phyloP scores from a whole-genome alignment of 2,329 filamentous ascomycete genomes.

The Zymoseptoria passerinii region DNA sequence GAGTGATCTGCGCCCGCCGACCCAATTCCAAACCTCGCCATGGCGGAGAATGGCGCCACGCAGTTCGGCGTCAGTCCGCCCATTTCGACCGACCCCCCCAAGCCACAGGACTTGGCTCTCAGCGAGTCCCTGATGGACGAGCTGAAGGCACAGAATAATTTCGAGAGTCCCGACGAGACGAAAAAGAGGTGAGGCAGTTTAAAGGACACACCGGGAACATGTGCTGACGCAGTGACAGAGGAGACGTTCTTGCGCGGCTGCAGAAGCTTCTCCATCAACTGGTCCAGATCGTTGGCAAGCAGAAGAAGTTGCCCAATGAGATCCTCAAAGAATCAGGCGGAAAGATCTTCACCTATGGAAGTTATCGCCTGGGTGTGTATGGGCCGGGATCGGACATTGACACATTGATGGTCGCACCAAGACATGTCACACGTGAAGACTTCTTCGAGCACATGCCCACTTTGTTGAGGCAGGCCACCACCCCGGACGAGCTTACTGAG shows the following conservation, averaged over 20 bases:
- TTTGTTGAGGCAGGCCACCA: slow-evolving; percentile 66
- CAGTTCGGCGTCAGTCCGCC: slow-evolving; percentile 37
- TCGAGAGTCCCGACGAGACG: slow-evolving; percentile 75
- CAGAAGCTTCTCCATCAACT: slow-evolving; percentile 79
- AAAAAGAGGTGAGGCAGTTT: slow-evolving; percentile 58
- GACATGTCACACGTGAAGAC: slow-evolving; percentile 78
- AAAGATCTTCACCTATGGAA: slow-evolving; percentile 92
- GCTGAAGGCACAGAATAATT: slow-evolving; percentile 82
- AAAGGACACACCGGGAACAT: background rate
- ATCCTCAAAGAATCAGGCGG: slow-evolving; percentile 78
- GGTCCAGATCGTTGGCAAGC: slow-evolving; percentile 68
- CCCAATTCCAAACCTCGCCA: background rate
- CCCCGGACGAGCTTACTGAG: slow-evolving; percentile 71
- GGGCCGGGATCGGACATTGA: slow-evolving; percentile 97
- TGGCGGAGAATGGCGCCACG: slow-evolving; percentile 9
- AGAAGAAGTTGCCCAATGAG: slow-evolving; percentile 64
- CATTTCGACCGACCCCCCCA: slow-evolving; percentile 70
- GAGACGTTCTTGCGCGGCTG: slow-evolving; percentile 65
- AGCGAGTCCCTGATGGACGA: slow-evolving; percentile 76
- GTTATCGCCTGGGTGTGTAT: slow-evolving; percentile 87
- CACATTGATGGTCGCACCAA: slow-evolving; percentile 84
- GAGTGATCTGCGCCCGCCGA: background rate
- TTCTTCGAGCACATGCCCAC: slow-evolving; percentile 88
- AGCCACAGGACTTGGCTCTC: slow-evolving; percentile 63
- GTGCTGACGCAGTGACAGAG: slow-evolving; percentile 39